Evolutionary conservation across 345 rosid species (phyloP).

Genomic region (Ricinus communis): DNA sequence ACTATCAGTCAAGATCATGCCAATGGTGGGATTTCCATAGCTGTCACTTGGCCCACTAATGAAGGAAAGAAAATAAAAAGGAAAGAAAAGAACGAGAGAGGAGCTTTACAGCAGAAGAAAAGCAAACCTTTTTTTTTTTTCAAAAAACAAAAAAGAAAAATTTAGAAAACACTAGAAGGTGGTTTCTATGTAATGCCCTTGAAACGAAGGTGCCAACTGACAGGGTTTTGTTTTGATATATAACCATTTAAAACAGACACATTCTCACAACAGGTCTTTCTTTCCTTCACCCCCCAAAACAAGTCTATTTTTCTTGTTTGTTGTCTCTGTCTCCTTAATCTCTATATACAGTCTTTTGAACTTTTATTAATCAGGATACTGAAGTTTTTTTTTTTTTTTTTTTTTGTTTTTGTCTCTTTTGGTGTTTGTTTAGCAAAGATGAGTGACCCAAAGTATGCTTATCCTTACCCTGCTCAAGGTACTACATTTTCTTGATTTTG

Average conservation of each 20-base stretch:
- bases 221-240: neutral
- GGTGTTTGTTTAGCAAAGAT: conserved; percentile 5
- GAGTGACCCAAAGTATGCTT: conserved; percentile 35
- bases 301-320: neutral
- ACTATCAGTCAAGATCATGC: too few relatives aligned
- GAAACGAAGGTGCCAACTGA: neutral
- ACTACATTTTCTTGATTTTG: neutral
- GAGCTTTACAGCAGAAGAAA: neutral
- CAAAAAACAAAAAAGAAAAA: neutral
- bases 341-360: neutral
- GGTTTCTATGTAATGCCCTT: neutral
- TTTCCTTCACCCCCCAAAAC: too few relatives aligned
- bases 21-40: too few relatives aligned
- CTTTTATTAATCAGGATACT: too few relatives aligned
- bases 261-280: neutral
- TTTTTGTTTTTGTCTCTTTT: neutral
- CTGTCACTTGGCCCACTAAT: too few relatives aligned
- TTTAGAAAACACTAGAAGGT: neutral
- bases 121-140: too few relatives aligned
- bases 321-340: neutral
- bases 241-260: neutral
- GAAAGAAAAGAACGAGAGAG: neutral
- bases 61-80: too few relatives aligned
- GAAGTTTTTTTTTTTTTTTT: too few relatives aligned
- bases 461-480: conserved; percentile 30